A percentile compares a stretch with the other conserved stretches of the same genome.
Evolutionary conservation across 148 eudicot species (phyloP).

Genomic region (Vaccinium vitisidaea): DNA sequence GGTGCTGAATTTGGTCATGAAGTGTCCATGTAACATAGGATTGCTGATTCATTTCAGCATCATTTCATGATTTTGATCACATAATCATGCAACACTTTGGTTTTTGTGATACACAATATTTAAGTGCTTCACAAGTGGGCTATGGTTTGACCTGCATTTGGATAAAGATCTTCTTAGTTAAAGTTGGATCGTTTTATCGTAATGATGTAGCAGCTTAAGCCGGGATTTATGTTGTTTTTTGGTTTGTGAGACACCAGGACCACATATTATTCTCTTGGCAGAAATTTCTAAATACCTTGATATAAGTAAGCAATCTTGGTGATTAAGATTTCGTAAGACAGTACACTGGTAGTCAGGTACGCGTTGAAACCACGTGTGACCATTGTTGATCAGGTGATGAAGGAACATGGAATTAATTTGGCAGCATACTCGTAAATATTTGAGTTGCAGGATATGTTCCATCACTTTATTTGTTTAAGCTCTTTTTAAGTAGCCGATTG

Average conservation of each 20-base stretch:
- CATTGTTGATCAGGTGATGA: background rate
- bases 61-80: background rate
- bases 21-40: background rate
- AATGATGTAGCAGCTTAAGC: background rate
- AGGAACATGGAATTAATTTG: background rate
- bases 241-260: background rate
- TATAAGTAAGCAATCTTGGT: background rate
- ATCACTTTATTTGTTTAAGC: background rate
- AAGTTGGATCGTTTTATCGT: background rate
- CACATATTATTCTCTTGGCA: too few species aligned
- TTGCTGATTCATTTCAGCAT: background rate
- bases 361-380: background rate
- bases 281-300: background rate
- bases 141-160: background rate
- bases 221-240: background rate
- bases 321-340: background rate
- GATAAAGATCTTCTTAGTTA: background rate
- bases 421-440: background rate
- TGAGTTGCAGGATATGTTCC: background rate
- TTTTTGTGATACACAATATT: background rate
- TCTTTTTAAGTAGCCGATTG: background rate
- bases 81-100: background rate
- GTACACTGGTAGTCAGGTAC: background rate
- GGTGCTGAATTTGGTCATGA: background rate
- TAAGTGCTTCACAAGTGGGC: background rate